Conservation (phyloP, 139 green algal species). For the Coelastrella sp. region DNA sequence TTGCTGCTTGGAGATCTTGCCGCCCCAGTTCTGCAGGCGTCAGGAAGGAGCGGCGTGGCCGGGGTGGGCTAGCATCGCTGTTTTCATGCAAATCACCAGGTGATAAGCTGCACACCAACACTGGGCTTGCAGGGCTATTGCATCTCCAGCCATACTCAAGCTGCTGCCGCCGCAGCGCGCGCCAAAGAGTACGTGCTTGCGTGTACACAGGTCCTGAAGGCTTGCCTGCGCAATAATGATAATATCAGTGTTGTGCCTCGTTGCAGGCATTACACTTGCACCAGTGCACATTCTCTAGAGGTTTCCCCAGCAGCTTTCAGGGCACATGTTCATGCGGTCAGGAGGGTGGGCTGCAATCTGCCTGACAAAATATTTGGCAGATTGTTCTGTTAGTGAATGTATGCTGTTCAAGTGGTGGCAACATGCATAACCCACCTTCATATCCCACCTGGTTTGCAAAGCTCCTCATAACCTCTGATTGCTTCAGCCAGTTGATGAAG, state of each 20-base stretch:
- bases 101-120: background rate
- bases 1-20: constrained; percentile 5
- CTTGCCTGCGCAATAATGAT: background rate
- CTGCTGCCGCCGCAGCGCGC: constrained; percentile 13
- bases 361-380: too few relatives aligned
- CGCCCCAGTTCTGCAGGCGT: constrained; percentile 6
- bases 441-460: constrained; percentile 41
- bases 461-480: constrained; percentile 6
- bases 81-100: background rate
- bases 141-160: constrained; percentile 31
- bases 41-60: background rate
- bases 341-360: too few relatives aligned
- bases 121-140: background rate
- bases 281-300: background rate
- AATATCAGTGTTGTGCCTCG: background rate
- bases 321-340: too few relatives aligned
- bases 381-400: too few relatives aligned
- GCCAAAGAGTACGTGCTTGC: background rate
- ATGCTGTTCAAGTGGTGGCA: too few relatives aligned
- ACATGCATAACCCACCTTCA: too few relatives aligned
- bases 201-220: constrained; percentile 10
- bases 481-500: background rate
- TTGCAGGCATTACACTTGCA: too few relatives aligned
- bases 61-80: background rate
- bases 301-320: too few relatives aligned